A percentile compares a stretch with the other conserved stretches of the same genome.
These are phyloP conservation scores for Raffaelea ambrosiae DNA, from an alignment of 2,329 filamentous ascomycete species.

Conservation along the genomic window DNA sequence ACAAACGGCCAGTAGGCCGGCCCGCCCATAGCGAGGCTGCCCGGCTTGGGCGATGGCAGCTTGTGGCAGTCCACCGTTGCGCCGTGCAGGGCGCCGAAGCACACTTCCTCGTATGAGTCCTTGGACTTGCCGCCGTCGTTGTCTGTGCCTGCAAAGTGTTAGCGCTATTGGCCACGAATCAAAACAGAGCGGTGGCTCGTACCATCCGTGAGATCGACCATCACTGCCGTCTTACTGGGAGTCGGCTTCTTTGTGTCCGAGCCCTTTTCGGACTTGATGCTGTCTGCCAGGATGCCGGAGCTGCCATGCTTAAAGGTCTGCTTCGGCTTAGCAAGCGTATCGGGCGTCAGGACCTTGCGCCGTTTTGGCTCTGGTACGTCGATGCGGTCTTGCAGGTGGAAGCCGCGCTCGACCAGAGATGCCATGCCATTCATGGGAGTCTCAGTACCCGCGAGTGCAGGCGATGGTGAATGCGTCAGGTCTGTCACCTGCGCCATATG, in stretches of 20 bases:
- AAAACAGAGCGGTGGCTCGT: not conserved
- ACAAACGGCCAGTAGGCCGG: slow-evolving; percentile 61
- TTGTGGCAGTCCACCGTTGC: slow-evolving; percentile 57
- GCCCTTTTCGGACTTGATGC: not conserved
- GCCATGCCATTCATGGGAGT: slow-evolving; percentile 12
- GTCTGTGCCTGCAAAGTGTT: not conserved
- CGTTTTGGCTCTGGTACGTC: slow-evolving; percentile 55
- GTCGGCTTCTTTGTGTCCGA: slow-evolving; percentile 15
- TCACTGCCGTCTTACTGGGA: slow-evolving; percentile 23
- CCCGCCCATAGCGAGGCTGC: slow-evolving; percentile 48
- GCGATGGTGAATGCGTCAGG: no score
- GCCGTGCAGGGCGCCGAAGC: slow-evolving; percentile 68
- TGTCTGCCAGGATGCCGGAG: slow-evolving; percentile 46
- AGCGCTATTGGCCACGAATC: not conserved
- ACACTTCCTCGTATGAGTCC: slow-evolving; percentile 61
- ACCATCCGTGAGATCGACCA: slow-evolving; percentile 52
- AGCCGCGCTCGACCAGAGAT: slow-evolving; percentile 64
- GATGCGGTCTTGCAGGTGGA: slow-evolving; percentile 62
- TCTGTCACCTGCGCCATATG: no score
- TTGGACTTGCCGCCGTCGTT: slow-evolving; percentile 34
- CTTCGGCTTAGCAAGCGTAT: slow-evolving; percentile 17
- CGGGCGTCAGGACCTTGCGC: slow-evolving; percentile 36
- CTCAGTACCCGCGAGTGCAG: no score
- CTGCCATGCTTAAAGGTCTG: slow-evolving; percentile 35
- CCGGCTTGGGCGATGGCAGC: slow-evolving; percentile 62